Evolutionary conservation across 371 early-diverging fungal genomes (phyloP).

Genomic region (Zopfochytrium polystomum): DNA sequence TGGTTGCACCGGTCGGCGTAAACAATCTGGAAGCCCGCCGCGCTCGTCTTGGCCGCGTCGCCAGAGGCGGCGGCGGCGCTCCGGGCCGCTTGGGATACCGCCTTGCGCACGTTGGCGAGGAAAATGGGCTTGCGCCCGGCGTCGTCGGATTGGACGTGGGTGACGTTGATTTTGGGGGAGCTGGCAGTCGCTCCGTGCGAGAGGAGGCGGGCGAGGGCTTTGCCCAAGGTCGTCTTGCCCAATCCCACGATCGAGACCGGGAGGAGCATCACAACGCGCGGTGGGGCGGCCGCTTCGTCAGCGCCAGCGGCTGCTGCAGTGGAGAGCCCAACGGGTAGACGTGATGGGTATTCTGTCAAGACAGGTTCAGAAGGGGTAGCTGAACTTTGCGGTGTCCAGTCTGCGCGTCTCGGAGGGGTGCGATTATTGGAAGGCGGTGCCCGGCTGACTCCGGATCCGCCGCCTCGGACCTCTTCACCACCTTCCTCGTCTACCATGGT

Average conservation of each 20-base stretch:
- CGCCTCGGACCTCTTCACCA: conserved; percentile 19
- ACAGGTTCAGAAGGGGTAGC: too few relatives aligned
- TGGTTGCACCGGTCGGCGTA: conserved; percentile 63
- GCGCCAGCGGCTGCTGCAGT: conserved; percentile 3
- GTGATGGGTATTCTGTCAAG: too few relatives aligned
- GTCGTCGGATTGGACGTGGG: conserved; percentile 74
- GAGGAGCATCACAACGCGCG: conserved; percentile 62
- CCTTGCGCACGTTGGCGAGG: conserved; percentile 50
- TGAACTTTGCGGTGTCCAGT: too few relatives aligned
- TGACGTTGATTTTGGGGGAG: conserved; percentile 46
- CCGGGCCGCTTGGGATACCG: conserved; percentile 50
- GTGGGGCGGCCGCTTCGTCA: too few relatives aligned
- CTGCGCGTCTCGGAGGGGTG: too few relatives aligned
- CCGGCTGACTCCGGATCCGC: background rate
- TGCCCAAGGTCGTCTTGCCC: conserved; percentile 69
- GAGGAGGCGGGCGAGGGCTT: conserved; percentile 54
- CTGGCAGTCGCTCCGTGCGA: too few relatives aligned
- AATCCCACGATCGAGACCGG: conserved; percentile 73
- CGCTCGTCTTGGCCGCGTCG: conserved; percentile 42
- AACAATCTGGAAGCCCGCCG: conserved; percentile 43
- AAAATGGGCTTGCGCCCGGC: conserved; percentile 48
- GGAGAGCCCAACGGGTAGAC: too few relatives aligned
- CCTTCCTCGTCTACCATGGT: conserved; percentile 24
- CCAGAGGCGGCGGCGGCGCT: conserved; percentile 45
- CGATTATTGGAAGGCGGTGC: background rate